phyloP scores from a whole-genome alignment of 1,284 basidiomycete genomes.

The Fomes fomentarius region DNA sequence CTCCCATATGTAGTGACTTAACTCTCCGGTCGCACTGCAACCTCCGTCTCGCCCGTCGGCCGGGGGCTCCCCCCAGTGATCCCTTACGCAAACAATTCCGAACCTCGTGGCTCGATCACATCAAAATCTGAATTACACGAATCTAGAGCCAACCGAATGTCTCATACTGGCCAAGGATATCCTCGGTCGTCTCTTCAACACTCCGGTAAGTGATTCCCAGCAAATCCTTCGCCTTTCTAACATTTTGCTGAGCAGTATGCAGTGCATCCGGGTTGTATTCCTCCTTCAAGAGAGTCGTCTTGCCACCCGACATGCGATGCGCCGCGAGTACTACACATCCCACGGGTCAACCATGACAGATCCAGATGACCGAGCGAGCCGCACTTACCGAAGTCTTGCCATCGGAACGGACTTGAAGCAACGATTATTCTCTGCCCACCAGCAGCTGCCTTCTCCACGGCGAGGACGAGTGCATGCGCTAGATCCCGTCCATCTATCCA shows the following conservation, averaged over 20 bases:
- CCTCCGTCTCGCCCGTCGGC: too few relatives aligned
- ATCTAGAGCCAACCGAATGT: too few relatives aligned
- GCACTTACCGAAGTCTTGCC: conserved; percentile 33
- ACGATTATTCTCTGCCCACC: conserved; percentile 62
- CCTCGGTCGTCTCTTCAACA: conserved; percentile 43
- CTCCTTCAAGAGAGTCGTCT: conserved; percentile 23
- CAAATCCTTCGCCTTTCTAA: conserved; percentile 42
- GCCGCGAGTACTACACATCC: conserved; percentile 13
- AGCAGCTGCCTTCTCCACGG: conserved; percentile 54
- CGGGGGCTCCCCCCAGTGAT: too few relatives aligned
- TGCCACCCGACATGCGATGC: conserved; percentile 18
- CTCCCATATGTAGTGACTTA: too few relatives aligned
- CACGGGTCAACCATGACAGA: neutral
- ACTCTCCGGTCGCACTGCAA: too few relatives aligned
- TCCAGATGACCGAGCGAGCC: neutral
- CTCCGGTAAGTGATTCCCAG: conserved; percentile 48
- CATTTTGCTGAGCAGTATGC: conserved; percentile 32
- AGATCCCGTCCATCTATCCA: conserved; percentile 70
- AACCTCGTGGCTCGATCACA: too few relatives aligned
- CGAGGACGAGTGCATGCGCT: conserved; percentile 57
- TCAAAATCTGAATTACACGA: too few relatives aligned
- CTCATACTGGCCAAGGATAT: conserved; percentile 37
- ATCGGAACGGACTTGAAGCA: conserved; percentile 34
- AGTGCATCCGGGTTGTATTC: conserved; percentile 25
- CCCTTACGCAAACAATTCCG: too few relatives aligned